Evolutionary conservation across 163 green algal genomes (phyloP).

Genomic region (Scenedesmus sp.): DNA sequence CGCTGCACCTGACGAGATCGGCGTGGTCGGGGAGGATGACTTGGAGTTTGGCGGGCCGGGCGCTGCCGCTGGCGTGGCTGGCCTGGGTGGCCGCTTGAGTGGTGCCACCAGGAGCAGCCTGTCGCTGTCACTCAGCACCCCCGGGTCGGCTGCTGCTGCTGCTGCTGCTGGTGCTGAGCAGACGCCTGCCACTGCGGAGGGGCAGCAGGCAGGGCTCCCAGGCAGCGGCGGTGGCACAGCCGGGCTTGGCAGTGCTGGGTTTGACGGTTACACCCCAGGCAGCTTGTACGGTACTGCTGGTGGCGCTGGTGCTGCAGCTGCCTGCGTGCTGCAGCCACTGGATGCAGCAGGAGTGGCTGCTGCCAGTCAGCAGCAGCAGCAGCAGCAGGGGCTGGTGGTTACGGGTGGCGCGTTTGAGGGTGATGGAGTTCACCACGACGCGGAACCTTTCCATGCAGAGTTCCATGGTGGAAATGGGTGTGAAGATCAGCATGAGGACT

Average conservation of each 20-base stretch:
- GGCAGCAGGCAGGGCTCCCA: not conserved
- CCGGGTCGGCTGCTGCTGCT: conserved; percentile 24
- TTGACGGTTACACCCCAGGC: not conserved
- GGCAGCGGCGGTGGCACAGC: not conserved
- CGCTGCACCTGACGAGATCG: conserved; percentile 40
- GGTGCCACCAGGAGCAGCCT: conserved; percentile 20
- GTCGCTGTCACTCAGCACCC: conserved; percentile 33
- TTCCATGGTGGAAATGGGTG: not conserved
- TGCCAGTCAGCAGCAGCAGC: not conserved
- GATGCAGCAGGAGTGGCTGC: not conserved
- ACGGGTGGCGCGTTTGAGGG: not conserved
- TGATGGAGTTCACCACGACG: not conserved
- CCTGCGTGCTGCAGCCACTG: conserved; percentile 5
- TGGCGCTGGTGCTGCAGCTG: not conserved
- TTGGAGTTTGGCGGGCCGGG: not conserved
- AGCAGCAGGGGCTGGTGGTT: not conserved
- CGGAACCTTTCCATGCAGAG: not conserved
- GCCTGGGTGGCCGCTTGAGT: no score
- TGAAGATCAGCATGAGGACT: not conserved
- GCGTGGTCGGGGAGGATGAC: conserved; percentile 6
- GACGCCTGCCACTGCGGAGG: not conserved
- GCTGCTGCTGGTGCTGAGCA: conserved; percentile 1
- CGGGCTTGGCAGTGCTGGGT: not conserved
- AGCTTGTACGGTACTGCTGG: not conserved
- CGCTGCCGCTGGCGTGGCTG: conserved; percentile 26